Base-by-base conservation (phyloP, 23 red algal genomes). In the Gracilariopsis chorda region DNA sequence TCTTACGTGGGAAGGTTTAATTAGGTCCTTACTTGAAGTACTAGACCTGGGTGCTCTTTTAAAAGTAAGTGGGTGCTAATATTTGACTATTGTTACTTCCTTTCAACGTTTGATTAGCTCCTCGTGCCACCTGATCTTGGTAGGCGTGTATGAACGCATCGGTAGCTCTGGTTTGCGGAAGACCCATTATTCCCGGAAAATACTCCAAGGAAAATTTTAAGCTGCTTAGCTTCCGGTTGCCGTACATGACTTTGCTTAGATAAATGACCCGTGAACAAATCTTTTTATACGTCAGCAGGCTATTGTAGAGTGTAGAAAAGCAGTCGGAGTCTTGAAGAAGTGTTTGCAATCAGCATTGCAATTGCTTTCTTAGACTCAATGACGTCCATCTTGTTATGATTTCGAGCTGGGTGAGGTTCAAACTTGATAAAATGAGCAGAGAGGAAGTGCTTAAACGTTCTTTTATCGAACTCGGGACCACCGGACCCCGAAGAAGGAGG, bases 341-440 rank as follows among this genome's bases (percentile, higher is more conserved):
- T 48, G 12, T 51, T 43, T 12, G 45, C n/a, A 4, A 88, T 40
- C 29, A 0, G 27, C 23, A 23, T 4, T 21, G 53, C 29, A 63
- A 86, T 48, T n/a, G 56, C 0, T 0, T 69, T 68, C 69, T 88
- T 77, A 20, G 57, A 37, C 48, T 77, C 83, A 13, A 88, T 65
- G 7, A 88, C 32, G 13, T 65, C 83, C 4, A 88, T 29, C 33
- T 88, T 77, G 12, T 88, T 74, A 21, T 88, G 83, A 48, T 65
- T 40, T 9, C 83, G 83, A 6, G 33, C 47, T 55, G 64, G 83
- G 27, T 3, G 47, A 37, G 65, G 64, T 36, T 88, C 83, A 58
- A 77, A 88, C 10, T 57, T 1, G 37, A 88, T 76, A 13, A n/a
- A 35, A 41, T 69, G 65, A 62, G 40, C 62, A n/a, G 12, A 7